phyloP scores from a whole-genome alignment of 2,329 filamentous ascomycete genomes.

The Huntiella decipiens region DNA sequence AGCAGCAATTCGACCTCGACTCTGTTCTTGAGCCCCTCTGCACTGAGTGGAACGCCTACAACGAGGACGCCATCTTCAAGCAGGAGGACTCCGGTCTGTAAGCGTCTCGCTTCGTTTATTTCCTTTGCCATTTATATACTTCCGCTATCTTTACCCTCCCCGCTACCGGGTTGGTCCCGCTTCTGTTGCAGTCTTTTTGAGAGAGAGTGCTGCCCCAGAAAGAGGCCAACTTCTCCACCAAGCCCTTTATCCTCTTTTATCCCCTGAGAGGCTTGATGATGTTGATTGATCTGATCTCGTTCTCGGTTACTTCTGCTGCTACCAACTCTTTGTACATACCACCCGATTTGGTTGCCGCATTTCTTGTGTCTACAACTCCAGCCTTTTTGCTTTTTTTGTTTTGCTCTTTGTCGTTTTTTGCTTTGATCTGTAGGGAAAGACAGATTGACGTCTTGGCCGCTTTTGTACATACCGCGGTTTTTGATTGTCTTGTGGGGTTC shows the following conservation, averaged over 20 bases:
- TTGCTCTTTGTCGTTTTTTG: neutral
- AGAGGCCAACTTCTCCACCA: neutral
- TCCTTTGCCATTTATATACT: neutral
- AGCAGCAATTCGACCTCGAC: constrained; percentile 9
- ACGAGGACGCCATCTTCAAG: constrained; percentile 9
- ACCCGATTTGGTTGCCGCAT: constrained; percentile 2
- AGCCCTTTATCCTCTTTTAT: neutral
- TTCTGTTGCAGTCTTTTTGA: constrained; percentile 2
- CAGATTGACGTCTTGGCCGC: no score
- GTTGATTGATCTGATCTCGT: neutral
- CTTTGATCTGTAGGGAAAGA: constrained; percentile 1
- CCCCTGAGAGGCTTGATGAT: neutral
- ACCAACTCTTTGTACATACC: constrained; percentile 4
- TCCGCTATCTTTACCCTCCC: no score
- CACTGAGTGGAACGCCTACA: constrained; percentile 11
- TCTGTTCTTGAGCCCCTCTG: constrained; percentile 10
- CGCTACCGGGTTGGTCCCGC: no score
- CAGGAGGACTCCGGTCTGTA: constrained; percentile 13
- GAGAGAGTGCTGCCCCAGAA: constrained; percentile 2
- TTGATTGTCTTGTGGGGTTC: no score
- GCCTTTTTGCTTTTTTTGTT: neutral
- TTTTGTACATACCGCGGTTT: no score
- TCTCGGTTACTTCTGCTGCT: neutral
- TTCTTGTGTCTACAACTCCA: neutral
- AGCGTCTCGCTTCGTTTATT: neutral